phyloP scores from a whole-genome alignment of 331 rosid genomes.

The Ulmus americana region DNA sequence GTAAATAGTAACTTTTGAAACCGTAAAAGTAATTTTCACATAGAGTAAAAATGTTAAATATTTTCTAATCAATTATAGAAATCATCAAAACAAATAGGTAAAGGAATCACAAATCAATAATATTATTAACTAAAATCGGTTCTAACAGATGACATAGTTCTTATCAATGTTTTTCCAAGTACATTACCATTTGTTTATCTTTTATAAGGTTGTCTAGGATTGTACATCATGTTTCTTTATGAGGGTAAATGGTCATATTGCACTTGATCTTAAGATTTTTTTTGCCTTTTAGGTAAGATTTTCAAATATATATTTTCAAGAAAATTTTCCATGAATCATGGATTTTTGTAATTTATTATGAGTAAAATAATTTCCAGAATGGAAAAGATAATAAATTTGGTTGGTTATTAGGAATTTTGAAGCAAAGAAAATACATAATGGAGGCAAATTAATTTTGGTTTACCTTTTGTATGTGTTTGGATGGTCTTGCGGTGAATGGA shows the following conservation, averaged over 20 bases:
- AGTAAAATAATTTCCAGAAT: conserved; percentile 5
- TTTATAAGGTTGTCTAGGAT: conserved; percentile 5
- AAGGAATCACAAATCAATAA: too few species aligned
- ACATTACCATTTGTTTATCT: not conserved
- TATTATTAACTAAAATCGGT: too few species aligned
- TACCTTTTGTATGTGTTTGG: not conserved
- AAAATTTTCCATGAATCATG: not conserved
- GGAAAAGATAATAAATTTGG: not conserved
- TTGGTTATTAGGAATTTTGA: not conserved
- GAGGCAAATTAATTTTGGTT: not conserved
- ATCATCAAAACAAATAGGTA: too few species aligned
- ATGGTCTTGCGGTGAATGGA: not conserved
- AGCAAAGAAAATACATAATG: not conserved
- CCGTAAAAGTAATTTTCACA: too few species aligned
- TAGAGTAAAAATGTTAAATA: too few species aligned
- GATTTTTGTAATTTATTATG: not conserved
- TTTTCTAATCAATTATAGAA: too few species aligned
- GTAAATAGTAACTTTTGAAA: too few species aligned
- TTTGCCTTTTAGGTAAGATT: conserved; percentile 1
- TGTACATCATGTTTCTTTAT: conserved; percentile 6
- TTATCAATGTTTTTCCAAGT: not conserved
- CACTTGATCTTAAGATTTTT: conserved; percentile 3
- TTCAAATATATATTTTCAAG: not conserved
- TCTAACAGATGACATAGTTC: not conserved
- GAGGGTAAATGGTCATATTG: not conserved